Evolutionary conservation across 331 rosid species (phyloP), one percentile per base, ranked within the genome.

Genomic region (Malus hybrid): DNA sequence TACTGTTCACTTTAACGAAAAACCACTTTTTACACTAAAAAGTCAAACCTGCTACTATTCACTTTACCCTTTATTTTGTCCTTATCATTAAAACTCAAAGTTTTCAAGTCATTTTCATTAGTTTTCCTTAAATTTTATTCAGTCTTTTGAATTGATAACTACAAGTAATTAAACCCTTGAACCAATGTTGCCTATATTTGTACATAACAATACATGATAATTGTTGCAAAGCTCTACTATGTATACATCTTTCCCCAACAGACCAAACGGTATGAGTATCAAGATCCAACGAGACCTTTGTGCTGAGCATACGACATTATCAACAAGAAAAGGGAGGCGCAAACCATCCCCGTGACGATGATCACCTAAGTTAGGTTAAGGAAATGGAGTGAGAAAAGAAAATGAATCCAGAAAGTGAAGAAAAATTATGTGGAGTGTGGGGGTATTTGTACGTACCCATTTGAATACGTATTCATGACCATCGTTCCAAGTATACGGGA

Each of bases 241-340:
- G 53, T 13, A 7, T 33, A 7, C 8, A 13, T 18, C 39, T 26
- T 68, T 74, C 34, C 39, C 30, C 70, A 73, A 32, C 65, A 44
- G 65, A 44, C 66, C 67, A 39, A 29, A 12, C 3, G 10, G 57
- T 14, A 39, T 58, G 44, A 10, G 56, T 26, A 32, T 93, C 91
- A 93, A 74, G 97, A 88, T 75, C 93, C 96, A 55, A 93, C 88
- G 55, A 93, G 94, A 60, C 98, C 98, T 84, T 86, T 93, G 82
- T 88, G 93, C 65, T 97, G 86, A 24, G 98, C 98, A 77, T 91
- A 91, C 3, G 94, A 71, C 66, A 88, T 82, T 74, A 91, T 73
- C 32, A 87, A 79, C 39, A 89, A 4, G 84, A 91, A 89, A 72
- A 93, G 18, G 14, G 89, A 71, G 48, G 82, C 86, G 39, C 97